Evolutionary conservation across 148 eudicot species (phyloP).

Genomic region (Amaranthus hypochondriacus): DNA sequence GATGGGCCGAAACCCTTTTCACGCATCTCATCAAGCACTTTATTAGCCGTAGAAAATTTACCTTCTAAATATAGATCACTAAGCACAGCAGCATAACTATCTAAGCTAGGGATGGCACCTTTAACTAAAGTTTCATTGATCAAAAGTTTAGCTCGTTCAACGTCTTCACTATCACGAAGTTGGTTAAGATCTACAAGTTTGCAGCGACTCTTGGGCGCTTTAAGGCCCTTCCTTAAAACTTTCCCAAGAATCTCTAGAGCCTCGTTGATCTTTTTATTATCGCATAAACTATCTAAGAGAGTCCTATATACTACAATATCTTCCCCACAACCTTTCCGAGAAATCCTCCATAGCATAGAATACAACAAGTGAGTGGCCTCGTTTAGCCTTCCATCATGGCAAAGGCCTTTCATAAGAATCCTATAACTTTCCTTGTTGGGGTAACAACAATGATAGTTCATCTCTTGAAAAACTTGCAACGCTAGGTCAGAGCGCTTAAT

Average conservation of each 20-base stretch:
- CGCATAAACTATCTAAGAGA: conserved; percentile 62
- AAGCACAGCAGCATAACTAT: conserved; percentile 59
- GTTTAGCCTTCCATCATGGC: conserved; percentile 59
- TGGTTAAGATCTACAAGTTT: conserved; percentile 47
- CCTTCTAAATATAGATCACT: conserved; percentile 62
- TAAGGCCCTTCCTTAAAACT: conserved; percentile 70
- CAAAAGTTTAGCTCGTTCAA: conserved; percentile 42
- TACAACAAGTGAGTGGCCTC: conserved; percentile 82
- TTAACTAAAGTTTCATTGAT: conserved; percentile 59
- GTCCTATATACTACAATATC: conserved; percentile 73
- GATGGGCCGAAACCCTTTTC: conserved; percentile 51
- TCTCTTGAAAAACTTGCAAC: conserved; percentile 64
- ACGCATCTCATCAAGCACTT: conserved; percentile 56
- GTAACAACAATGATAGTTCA: conserved; percentile 56
- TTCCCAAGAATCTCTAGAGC: conserved; percentile 68
- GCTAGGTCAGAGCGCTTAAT: conserved; percentile 67
- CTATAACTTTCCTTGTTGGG: conserved; percentile 66
- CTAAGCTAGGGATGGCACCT: conserved; percentile 64
- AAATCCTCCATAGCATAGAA: conserved; percentile 86
- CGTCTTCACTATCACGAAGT: conserved; percentile 34
- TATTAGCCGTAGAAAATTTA: conserved; percentile 50
- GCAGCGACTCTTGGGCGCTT: conserved; percentile 51
- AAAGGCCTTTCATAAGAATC: conserved; percentile 75
- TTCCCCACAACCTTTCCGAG: conserved; percentile 82
- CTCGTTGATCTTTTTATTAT: conserved; percentile 53